phyloP scores from a whole-genome alignment of 2,329 filamentous ascomycete species.

The Phialocephala subalpina region DNA sequence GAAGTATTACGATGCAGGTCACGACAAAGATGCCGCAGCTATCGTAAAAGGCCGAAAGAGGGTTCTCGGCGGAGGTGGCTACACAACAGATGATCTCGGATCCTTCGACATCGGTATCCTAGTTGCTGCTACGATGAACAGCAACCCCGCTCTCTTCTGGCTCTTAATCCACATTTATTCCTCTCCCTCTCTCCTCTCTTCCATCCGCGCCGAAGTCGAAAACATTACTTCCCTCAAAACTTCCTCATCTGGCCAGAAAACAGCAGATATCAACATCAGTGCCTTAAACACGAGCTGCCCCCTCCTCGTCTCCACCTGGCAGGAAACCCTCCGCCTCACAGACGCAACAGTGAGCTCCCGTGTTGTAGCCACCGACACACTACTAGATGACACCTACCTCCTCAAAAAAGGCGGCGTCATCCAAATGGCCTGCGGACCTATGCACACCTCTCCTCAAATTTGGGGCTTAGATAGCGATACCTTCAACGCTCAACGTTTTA shows the following conservation, averaged over 20 bases:
- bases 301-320: constrained; percentile 52
- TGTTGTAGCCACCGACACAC: constrained; percentile 50
- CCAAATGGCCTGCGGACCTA: constrained; percentile 51
- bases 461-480: constrained; percentile 51
- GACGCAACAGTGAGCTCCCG: constrained; percentile 49
- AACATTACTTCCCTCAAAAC: constrained; percentile 21
- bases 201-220: constrained; percentile 43
- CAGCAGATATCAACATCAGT: constrained; percentile 46
- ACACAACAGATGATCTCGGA: constrained; percentile 32
- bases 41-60: constrained; percentile 22
- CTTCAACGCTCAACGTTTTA: constrained; percentile 52
- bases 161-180: constrained; percentile 45
- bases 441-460: constrained; percentile 49
- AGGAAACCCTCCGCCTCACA: constrained; percentile 52
- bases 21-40: constrained; percentile 35
- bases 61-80: constrained; percentile 16
- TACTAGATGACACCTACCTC: constrained; percentile 50
- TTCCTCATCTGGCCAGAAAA: constrained; percentile 13
- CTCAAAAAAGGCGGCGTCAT: constrained; percentile 51
- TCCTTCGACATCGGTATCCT: constrained; percentile 44
- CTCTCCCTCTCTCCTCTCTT: constrained; percentile 39
- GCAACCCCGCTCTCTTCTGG: constrained; percentile 49
- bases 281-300: constrained; percentile 48
- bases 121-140: constrained; percentile 44
- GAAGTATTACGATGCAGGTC: constrained; percentile 15